These are phyloP conservation scores for Leptomonas seymouri DNA, from an alignment of 208 protist species.

Conservation along the genomic window DNA sequence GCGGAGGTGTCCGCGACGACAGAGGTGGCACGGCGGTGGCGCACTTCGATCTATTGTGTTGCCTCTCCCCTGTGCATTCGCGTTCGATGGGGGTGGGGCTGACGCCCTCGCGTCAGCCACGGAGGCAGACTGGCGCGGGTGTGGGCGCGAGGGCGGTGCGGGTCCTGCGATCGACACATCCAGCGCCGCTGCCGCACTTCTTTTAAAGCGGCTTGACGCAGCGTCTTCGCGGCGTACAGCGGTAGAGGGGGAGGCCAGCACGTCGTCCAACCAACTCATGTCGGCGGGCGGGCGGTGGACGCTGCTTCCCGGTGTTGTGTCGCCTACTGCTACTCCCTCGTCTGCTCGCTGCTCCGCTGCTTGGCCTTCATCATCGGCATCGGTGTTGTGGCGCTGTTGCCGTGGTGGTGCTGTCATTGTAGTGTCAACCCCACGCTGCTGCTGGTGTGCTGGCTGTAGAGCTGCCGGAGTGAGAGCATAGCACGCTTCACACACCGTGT, in stretches of 20 bases:
- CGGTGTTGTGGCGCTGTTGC: neutral
- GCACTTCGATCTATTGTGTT: neutral
- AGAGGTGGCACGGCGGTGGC: slow-evolving; percentile 57
- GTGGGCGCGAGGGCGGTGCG: neutral
- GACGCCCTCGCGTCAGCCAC: too few species aligned
- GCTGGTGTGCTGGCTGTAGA: slow-evolving; percentile 17
- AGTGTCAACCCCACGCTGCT: neutral
- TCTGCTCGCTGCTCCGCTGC: neutral
- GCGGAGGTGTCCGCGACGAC: slow-evolving; percentile 48
- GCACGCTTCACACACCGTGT: slow-evolving; percentile 72
- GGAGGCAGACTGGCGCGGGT: neutral
- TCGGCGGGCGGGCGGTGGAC: neutral
- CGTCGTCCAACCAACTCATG: slow-evolving; percentile 28
- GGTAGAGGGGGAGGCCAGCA: slow-evolving; percentile 13
- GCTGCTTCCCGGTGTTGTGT: neutral
- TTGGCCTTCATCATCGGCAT: neutral
- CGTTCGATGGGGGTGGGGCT: neutral
- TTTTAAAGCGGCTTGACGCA: neutral
- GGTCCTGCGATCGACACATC: neutral
- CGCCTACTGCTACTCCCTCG: neutral
- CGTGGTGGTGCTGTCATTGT: neutral
- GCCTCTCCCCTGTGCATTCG: neutral
- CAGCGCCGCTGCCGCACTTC: neutral
- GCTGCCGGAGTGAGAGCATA: slow-evolving; percentile 35
- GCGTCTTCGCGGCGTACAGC: slow-evolving; percentile 4